These are phyloP conservation scores for Suhomyces bribrorum DNA, from an alignment of 1,139 yeast species.

Conservation along the genomic window DNA sequence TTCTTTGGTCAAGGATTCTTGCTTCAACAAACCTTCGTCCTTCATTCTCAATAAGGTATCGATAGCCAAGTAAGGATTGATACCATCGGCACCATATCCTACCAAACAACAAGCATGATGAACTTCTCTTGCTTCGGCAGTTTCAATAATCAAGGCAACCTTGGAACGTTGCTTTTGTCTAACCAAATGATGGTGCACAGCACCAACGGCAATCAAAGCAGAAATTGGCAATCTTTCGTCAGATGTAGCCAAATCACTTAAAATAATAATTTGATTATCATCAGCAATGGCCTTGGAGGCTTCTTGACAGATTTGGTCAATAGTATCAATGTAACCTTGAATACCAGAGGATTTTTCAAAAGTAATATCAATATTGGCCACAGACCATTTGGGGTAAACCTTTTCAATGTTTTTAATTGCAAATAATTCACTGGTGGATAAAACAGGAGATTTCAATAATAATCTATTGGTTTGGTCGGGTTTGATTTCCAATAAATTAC, in stretches of 20 bases:
- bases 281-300: constrained; percentile 85
- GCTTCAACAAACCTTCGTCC: constrained; percentile 72
- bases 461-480: constrained; percentile 90
- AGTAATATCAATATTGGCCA: constrained; percentile 83
- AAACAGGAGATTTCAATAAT: constrained; percentile 77
- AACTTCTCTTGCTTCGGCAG: constrained; percentile 97
- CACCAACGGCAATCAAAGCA: constrained; percentile 93
- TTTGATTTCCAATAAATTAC: constrained; percentile 89
- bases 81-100: constrained; percentile 97
- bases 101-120: constrained; percentile 93
- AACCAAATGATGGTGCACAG: constrained; percentile 95
- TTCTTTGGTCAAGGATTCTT: constrained; percentile 55
- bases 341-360: constrained; percentile 81
- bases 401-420: constrained; percentile 72
- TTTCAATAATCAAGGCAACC: constrained; percentile 86
- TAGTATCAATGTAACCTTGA: constrained; percentile 78
- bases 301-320: constrained; percentile 84
- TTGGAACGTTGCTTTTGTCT: constrained; percentile 95
- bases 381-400: constrained; percentile 86
- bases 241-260: constrained; percentile 68
- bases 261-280: constrained; percentile 69
- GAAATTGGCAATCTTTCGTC: constrained; percentile 75
- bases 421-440: constrained; percentile 68
- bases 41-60: constrained; percentile 87
- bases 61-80: constrained; percentile 90